Percentiles rank a stretch among this genome's conserved stretches.
These are phyloP conservation scores for Phytophthora kernoviae DNA, from an alignment of 352 stramenopile species.

Conservation along the genomic window DNA sequence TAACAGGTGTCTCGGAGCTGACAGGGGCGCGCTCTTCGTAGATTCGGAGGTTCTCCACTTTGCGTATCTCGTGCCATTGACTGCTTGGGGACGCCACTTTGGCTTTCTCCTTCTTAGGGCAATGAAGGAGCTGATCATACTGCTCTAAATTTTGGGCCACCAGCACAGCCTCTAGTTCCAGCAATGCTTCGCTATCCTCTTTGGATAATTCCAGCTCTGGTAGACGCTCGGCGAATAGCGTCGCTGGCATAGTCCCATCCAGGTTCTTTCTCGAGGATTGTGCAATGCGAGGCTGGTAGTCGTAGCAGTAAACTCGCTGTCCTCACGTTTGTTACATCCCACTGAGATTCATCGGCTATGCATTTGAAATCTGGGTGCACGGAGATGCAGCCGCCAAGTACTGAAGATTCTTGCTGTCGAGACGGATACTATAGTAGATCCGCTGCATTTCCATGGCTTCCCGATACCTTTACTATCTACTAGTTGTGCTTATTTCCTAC, in stretches of 20 bases:
- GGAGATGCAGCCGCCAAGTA: background rate
- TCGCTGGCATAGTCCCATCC: slow-evolving; percentile 8
- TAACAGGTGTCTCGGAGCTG: slow-evolving; percentile 3
- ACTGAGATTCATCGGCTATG: slow-evolving; percentile 6
- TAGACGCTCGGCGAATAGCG: slow-evolving; percentile 15
- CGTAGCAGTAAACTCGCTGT: too few species aligned
- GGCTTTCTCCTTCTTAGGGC: slow-evolving; percentile 10
- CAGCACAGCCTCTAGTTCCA: slow-evolving; percentile 22
- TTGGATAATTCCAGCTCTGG: slow-evolving; percentile 23
- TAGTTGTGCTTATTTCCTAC: too few species aligned
- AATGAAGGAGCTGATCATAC: slow-evolving; percentile 20
- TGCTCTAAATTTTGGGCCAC: slow-evolving; percentile 28
- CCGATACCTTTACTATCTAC: too few species aligned
- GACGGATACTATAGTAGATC: too few species aligned
- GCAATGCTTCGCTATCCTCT: slow-evolving; percentile 17
- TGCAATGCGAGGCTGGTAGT: slow-evolving; percentile 6
- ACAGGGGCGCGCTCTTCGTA: slow-evolving; percentile 23
- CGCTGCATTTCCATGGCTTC: too few species aligned
- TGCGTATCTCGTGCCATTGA: slow-evolving; percentile 36
- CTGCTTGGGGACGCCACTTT: slow-evolving; percentile 4
- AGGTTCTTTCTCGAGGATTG: background rate
- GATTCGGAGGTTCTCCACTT: slow-evolving; percentile 29
- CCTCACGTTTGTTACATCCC: background rate
- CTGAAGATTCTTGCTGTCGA: too few species aligned
- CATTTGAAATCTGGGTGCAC: background rate